Percentiles rank a stretch among this genome's conserved stretches.
Conservation (phyloP, 2,329 filamentous ascomycete genomes). For the Penicillium sumatraense region DNA sequence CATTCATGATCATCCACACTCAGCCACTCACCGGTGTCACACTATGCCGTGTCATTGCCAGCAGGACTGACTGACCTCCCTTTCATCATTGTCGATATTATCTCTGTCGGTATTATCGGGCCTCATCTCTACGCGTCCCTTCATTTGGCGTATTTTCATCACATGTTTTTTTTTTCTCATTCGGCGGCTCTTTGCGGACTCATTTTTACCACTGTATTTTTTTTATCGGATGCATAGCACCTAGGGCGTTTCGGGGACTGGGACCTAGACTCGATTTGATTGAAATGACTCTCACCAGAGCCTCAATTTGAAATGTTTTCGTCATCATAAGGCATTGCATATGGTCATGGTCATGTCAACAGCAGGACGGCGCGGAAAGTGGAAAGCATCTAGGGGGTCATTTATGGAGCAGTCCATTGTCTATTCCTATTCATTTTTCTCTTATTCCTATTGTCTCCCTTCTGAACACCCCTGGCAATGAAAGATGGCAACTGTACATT, state of each 20-base stretch:
- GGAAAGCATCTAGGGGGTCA: conserved; percentile 35
- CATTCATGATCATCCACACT: conserved; percentile 17
- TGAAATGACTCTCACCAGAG: conserved; percentile 35
- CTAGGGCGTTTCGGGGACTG: conserved; percentile 40
- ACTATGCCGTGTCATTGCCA: conserved; percentile 4
- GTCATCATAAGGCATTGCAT: conserved; percentile 31
- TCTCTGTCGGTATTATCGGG: conserved; percentile 21
- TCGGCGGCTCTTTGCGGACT: conserved; percentile 23
- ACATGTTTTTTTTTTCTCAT: conserved; percentile 13
- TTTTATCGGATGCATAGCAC: conserved; percentile 42
- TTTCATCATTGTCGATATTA: no score
- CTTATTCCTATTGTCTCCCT: conserved; percentile 4
- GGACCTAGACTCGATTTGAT: conserved; percentile 42
- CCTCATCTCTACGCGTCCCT: conserved; percentile 15
- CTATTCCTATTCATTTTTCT: conserved; percentile 20
- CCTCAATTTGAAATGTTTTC: conserved; percentile 40
- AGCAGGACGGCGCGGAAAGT: conserved; percentile 33
- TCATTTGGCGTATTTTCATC: conserved; percentile 23
- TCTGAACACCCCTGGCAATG: neutral
- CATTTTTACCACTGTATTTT: conserved; percentile 28
- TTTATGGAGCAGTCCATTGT: conserved; percentile 35
- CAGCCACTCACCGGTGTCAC: conserved; percentile 8
- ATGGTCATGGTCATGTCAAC: conserved; percentile 33
- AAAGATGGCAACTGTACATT: conserved; percentile 12
- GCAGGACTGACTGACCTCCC: conserved; percentile 8